phyloP scores from a whole-genome alignment of 257 asterid genomes.

The Solanum verrucosum region DNA sequence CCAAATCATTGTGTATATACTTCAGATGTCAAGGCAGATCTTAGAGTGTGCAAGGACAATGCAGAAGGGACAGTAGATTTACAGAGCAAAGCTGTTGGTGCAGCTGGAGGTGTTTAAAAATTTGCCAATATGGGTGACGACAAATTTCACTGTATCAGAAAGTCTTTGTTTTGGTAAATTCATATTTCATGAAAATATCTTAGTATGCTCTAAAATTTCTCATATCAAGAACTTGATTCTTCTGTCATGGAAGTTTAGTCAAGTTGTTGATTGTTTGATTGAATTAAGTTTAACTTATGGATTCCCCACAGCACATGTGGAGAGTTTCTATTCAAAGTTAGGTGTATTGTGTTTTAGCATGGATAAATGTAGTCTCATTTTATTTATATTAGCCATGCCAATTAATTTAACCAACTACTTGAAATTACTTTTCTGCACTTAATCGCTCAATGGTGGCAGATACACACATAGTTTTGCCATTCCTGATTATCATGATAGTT shows the following conservation, averaged over 20 bases:
- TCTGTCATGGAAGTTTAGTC: not conserved
- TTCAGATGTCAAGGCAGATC: constrained; percentile 28
- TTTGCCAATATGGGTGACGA: constrained; percentile 24
- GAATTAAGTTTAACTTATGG: not conserved
- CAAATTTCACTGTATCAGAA: constrained; percentile 10
- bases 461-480: not conserved
- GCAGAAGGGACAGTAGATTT: constrained; percentile 13
- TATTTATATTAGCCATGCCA: not conserved
- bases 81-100: constrained; percentile 39
- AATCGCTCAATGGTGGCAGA: not conserved
- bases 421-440: not conserved
- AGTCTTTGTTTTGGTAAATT: constrained; percentile 65
- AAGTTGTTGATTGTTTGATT: not conserved
- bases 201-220: not conserved
- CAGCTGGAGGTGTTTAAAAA: constrained; percentile 59
- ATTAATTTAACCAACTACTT: not conserved
- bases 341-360: not conserved
- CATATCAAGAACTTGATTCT: not conserved
- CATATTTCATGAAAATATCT: not conserved
- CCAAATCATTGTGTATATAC: constrained; percentile 46
- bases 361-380: not conserved
- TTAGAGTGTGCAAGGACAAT: constrained; percentile 12
- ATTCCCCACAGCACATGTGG: not conserved
- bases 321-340: not conserved
- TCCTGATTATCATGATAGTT: not conserved